phyloP scores from a whole-genome alignment of 2,329 filamentous ascomycete species.

The Cladophialophora yegresii region DNA sequence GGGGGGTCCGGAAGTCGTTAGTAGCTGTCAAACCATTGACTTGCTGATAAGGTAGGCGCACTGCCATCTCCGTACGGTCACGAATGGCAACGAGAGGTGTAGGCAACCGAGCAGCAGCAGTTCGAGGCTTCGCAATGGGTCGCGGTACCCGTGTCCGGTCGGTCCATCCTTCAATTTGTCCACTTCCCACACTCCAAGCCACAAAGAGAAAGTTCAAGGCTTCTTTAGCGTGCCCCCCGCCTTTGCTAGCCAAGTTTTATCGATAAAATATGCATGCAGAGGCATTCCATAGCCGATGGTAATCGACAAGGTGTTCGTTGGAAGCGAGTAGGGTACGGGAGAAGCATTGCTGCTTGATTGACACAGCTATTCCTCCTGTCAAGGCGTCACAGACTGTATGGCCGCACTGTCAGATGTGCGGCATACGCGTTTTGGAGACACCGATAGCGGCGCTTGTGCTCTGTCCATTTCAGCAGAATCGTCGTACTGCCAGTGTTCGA shows the following conservation, averaged over 20 bases:
- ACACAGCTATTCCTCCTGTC: background rate
- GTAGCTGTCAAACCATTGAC: constrained; percentile 14
- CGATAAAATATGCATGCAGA: constrained; percentile 5
- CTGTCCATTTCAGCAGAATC: too few species aligned
- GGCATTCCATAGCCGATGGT: constrained; percentile 1
- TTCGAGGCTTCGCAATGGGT: constrained; percentile 21
- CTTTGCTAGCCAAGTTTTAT: constrained; percentile 1
- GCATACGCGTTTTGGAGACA: background rate
- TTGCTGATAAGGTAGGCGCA: constrained; percentile 17
- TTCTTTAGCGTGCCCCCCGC: background rate
- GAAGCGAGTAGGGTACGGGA: background rate
- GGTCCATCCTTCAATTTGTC: constrained; percentile 3
- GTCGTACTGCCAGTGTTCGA: background rate
- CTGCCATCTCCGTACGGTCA: constrained; percentile 10
- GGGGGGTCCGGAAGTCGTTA: constrained; percentile 9
- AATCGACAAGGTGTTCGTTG: background rate
- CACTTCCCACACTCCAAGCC: constrained; percentile 12
- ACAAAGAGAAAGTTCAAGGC: constrained; percentile 6
- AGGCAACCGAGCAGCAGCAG: constrained; percentile 1
- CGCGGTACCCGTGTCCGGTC: background rate
- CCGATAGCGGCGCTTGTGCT: background rate
- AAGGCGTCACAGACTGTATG: background rate
- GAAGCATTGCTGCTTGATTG: background rate
- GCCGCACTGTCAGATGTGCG: background rate
- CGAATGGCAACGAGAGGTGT: constrained; percentile 12